Conservation (phyloP, 805 yeast genomes). For the Pichia gijzeniarum region DNA sequence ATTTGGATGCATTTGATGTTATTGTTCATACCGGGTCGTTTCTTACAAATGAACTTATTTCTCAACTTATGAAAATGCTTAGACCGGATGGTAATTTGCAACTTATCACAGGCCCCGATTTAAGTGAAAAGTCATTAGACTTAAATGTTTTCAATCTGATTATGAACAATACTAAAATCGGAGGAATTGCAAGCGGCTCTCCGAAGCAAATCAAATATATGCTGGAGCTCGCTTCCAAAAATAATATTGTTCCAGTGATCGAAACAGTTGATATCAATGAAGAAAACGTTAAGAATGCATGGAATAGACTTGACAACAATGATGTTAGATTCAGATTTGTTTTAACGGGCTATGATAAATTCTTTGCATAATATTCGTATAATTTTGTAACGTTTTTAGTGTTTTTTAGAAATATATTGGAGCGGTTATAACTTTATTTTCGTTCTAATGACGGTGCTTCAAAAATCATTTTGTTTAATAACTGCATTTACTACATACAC, state of each 20-base stretch:
- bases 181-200: conserved; percentile 35
- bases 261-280: conserved; percentile 43
- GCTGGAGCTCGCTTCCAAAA: conserved; percentile 41
- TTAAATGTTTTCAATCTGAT: not conserved
- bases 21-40: conserved; percentile 43
- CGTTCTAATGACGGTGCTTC: no score
- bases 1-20: conserved; percentile 36
- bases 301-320: conserved; percentile 40
- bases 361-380: conserved; percentile 10
- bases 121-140: not conserved
- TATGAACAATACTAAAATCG: conserved; percentile 12
- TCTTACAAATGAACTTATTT: conserved; percentile 23
- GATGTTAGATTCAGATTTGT: conserved; percentile 50
- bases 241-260: conserved; percentile 43
- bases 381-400: no score
- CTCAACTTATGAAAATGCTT: conserved; percentile 21
- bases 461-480: no score
- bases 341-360: conserved; percentile 40
- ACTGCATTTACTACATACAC: no score
- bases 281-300: conserved; percentile 36
- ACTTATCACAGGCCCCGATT: conserved; percentile 23
- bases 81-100: conserved; percentile 27
- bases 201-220: conserved; percentile 39
- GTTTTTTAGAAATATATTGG: no score
- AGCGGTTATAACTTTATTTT: no score